phyloP scores from a whole-genome alignment of 1,284 basidiomycete species.

The Testicularia cyperi region DNA sequence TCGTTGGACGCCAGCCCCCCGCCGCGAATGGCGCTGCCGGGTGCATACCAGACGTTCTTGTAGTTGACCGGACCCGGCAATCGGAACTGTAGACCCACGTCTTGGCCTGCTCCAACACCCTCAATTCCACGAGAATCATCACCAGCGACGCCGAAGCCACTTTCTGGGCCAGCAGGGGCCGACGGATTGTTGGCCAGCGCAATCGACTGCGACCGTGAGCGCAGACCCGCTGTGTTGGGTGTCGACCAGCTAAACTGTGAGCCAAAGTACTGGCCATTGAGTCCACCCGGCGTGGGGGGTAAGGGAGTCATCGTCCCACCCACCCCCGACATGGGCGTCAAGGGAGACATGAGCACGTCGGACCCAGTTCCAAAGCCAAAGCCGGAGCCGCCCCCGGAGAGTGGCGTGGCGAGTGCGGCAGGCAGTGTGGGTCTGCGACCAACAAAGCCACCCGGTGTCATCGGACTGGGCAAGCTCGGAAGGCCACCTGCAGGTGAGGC shows the following conservation, averaged over 20 bases:
- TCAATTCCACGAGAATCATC: neutral
- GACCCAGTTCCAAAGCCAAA: conserved; percentile 12
- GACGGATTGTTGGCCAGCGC: neutral
- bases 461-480: conserved; percentile 6
- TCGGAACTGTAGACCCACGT: conserved; percentile 11
- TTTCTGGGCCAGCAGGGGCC: neutral
- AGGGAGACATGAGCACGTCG: conserved; percentile 30
- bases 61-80: conserved; percentile 42
- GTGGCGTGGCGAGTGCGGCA: conserved; percentile 4
- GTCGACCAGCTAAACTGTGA: conserved; percentile 1
- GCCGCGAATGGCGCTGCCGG: conserved; percentile 29
- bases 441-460: conserved; percentile 1
- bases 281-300: conserved; percentile 21
- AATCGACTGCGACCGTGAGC: conserved; percentile 18
- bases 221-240: conserved; percentile 5
- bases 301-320: conserved; percentile 12
- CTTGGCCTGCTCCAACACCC: neutral
- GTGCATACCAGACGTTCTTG: conserved; percentile 46
- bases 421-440: neutral
- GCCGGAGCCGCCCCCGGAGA: conserved; percentile 19
- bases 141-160: conserved; percentile 1
- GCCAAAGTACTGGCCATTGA: conserved; percentile 30
- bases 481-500: neutral
- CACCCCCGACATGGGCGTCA: conserved; percentile 14
- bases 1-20: conserved; percentile 9